These are phyloP conservation scores for Camptophora hylomeconis DNA, from an alignment of 2,329 filamentous ascomycete species.

Conservation along the genomic window DNA sequence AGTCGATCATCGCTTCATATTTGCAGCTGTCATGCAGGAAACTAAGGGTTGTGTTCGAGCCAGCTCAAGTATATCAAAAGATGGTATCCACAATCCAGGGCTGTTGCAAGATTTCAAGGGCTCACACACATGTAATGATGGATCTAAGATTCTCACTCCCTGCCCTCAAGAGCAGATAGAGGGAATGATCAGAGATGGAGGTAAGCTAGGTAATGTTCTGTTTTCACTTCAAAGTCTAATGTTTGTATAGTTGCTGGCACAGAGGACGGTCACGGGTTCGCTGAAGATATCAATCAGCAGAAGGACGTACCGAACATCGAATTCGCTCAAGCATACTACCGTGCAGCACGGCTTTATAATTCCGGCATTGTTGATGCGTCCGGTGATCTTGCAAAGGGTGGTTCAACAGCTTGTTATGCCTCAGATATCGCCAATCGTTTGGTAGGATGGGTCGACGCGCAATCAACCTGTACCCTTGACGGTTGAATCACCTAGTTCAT, in stretches of 20 bases:
- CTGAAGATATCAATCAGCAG: constrained; percentile 20
- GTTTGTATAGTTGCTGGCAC: constrained; percentile 21
- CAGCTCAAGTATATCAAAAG: constrained; percentile 25
- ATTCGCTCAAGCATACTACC: constrained; percentile 19
- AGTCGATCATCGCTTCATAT: constrained; percentile 29
- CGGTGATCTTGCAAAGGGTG: constrained; percentile 25
- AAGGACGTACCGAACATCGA: constrained; percentile 18
- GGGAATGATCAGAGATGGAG: constrained; percentile 29
- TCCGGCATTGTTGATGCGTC: constrained; percentile 23
- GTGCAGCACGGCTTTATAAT: constrained; percentile 29
- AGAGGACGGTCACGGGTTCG: constrained; percentile 22
- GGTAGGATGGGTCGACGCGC: constrained; percentile 25
- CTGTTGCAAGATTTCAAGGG: constrained; percentile 35
- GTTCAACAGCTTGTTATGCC: constrained; percentile 37
- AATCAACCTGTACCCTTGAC: constrained; percentile 11
- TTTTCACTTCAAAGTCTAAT: too few relatives aligned
- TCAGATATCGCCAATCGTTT: constrained; percentile 39
- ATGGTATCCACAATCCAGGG: constrained; percentile 31
- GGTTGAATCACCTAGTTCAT: too few relatives aligned
- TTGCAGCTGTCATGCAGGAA: constrained; percentile 35
- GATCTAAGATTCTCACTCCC: constrained; percentile 22
- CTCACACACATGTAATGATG: constrained; percentile 25
- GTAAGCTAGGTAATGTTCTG: constrained; percentile 10
- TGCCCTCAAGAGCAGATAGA: constrained; percentile 24
- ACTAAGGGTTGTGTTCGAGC: constrained; percentile 34